These are phyloP conservation scores for Alternaria triticina DNA, from an alignment of 2,329 filamentous ascomycete species.

Conservation along the genomic window DNA sequence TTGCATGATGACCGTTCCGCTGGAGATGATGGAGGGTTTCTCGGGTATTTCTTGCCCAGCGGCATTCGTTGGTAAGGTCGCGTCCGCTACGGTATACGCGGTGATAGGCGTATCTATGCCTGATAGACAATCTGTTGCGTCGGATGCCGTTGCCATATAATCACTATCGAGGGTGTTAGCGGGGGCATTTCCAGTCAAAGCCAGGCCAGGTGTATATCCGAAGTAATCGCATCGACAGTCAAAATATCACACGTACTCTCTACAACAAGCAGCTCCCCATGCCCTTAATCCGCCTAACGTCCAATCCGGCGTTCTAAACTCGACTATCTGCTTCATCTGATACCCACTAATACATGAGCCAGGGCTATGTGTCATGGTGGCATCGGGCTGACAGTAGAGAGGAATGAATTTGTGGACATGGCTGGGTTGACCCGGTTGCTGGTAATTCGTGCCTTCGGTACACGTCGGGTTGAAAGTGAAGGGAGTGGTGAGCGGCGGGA, in stretches of 20 bases:
- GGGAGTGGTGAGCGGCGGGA: not conserved
- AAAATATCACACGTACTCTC: not conserved
- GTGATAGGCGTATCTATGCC: not conserved
- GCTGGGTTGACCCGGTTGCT: not conserved
- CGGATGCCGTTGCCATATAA: not conserved
- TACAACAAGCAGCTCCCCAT: not conserved
- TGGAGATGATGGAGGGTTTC: not conserved
- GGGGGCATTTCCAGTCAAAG: not conserved
- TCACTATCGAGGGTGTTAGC: not conserved
- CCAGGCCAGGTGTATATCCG: not conserved
- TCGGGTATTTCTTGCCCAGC: not conserved
- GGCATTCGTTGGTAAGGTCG: not conserved
- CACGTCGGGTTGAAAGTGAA: not conserved
- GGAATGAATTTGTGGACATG: not conserved
- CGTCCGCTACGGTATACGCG: not conserved
- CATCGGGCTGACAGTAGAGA: not conserved
- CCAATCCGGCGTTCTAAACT: not conserved
- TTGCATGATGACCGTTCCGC: not conserved
- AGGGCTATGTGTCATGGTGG: not conserved
- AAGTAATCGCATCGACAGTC: not conserved
- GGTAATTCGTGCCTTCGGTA: not conserved
- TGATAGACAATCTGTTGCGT: not conserved
- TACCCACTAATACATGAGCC: not conserved
- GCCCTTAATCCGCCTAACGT: not conserved
- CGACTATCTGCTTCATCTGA: not conserved